These are phyloP conservation scores for Fusarium humuli DNA, from an alignment of 2,329 filamentous ascomycete genomes.

Conservation along the genomic window DNA sequence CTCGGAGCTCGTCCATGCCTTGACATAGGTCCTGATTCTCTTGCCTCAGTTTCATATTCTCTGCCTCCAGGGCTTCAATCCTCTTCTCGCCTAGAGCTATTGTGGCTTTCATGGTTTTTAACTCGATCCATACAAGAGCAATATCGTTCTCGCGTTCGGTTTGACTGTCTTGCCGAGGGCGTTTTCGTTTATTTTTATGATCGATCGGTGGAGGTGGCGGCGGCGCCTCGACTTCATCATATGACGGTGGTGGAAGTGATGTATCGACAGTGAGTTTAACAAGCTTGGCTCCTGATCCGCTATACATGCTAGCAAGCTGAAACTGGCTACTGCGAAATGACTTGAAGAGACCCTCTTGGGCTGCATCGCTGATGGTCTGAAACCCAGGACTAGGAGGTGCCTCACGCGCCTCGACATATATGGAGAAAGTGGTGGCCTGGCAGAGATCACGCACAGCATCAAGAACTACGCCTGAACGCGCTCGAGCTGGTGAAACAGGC, in stretches of 20 bases:
- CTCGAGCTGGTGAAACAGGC: conserved; percentile 12
- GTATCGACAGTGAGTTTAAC: not conserved
- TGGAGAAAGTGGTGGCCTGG: conserved; percentile 8
- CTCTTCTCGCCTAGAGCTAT: not conserved
- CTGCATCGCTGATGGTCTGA: conserved; percentile 16
- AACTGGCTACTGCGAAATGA: not conserved
- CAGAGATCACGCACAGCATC: conserved; percentile 26
- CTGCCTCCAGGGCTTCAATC: not conserved
- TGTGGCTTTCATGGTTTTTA: not conserved
- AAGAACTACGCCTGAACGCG: conserved; percentile 19
- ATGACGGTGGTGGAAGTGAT: conserved; percentile 2
- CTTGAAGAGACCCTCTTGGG: conserved; percentile 4
- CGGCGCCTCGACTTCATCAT: not conserved
- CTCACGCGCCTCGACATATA: conserved; percentile 20
- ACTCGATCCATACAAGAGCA: not conserved
- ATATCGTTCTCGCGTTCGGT: not conserved
- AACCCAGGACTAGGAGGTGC: conserved; percentile 1
- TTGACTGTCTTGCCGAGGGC: conserved; percentile 5
- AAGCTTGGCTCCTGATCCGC: conserved; percentile 22
- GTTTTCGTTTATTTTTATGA: conserved; percentile 8
- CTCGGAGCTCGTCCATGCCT: not conserved
- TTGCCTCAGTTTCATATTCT: not conserved
- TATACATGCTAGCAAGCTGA: conserved; percentile 30
- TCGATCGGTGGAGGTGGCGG: conserved; percentile 16
- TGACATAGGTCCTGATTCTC: not conserved